Base-by-base conservation (phyloP, 306 rosid species). In the Fagus sylvatica region DNA sequence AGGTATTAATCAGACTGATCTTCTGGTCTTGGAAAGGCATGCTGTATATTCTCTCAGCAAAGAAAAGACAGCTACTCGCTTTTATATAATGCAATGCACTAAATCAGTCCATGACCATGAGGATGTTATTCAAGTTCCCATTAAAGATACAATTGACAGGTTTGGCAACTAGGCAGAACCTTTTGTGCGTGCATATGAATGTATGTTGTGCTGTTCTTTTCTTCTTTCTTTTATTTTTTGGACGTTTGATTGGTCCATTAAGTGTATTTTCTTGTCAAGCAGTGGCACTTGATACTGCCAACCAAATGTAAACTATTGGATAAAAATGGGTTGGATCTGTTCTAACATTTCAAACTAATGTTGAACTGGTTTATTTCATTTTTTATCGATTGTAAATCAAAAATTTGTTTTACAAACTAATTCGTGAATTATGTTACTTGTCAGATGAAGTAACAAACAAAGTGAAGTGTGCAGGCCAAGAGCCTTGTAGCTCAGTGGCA, bases 31-130 rank as follows among this genome's bases (percentile, higher is more conserved):
- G 89, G 98, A 85, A 76, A 86, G 89, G 73, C 78, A 82, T 75
- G 84, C 84, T 66, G 85, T 89, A 73, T 91, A 89, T 83, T 91
- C 96, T 76, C 78, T 79, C 46, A 81, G 84, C 86, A 90, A 86
- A 86, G 92, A 83, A 74, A 93, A 87, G 91, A 72, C 80, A 74
- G 87, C 90, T 51, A 79, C 86, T 79, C 84, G 79, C 76, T 90
- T 91, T 80, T 91, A 79, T 74, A 86, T 91, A 53, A 90, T 91
- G 83, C 91, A 79, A 73, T 91, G 90, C 85, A 71, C 83, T 76
- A 53, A 53, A 75, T 59, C 79, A 5, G 66, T 74, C 74, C 49
- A 70, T 40, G 85, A 78, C 73, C 49, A 70, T 40, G 85, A 78
- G 68, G 82, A 73, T 40, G 81, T 72, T 57, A 11, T 75, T 85